Evolutionary conservation across 805 yeast genomes (phyloP), one percentile per base, ranked within the genome.

Genomic region (Yamadazyma kitorensis): DNA sequence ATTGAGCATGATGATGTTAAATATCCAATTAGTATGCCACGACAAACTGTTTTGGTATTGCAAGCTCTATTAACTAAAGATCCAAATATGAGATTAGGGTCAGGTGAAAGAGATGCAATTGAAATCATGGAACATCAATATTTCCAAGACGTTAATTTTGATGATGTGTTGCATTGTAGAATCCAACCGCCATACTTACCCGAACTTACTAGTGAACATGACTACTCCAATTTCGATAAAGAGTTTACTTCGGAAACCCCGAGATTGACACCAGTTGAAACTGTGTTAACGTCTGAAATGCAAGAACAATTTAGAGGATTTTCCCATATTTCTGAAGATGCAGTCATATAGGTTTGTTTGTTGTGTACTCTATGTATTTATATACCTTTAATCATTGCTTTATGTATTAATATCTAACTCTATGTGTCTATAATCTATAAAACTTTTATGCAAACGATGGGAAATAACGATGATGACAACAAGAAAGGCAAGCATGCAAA

Each of bases 301-400:
- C 98, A 93, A 70, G 97, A 93, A 52, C 94, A 87, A 65, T 93
- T 93, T 75, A 79, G 98, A 49, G 98, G 98, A 3, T 93, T 93
- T 64, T 87, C 97, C 2, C 91, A 88, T 59, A 78, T 84, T 49
- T 76, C 83, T 18, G 88, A 81, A 32, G 79, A 77, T 31, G 69
- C 69, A 6, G 55, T 62, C 7, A 58, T 65, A 7, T 64, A 47
- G 24, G 23, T 11, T 20, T 20, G 23, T 20, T 20, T 20, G 11
- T 8, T 8, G n/a, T n/a, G n/a, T n/a, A n/a, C n/a, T n/a, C n/a
- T n/a, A n/a, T n/a, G n/a, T n/a, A n/a, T n/a, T n/a, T n/a, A n/a
- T n/a, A n/a, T n/a, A n/a, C n/a, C n/a, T n/a, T n/a, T n/a, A n/a
- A n/a, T n/a, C n/a, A n/a, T n/a, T n/a, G n/a, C n/a, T n/a, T n/a